A percentile compares a stretch with the other conserved stretches of the same genome.
These are phyloP conservation scores for Hydnum rufescens DNA, from an alignment of 768 basidiomycete species.

Conservation along the genomic window DNA sequence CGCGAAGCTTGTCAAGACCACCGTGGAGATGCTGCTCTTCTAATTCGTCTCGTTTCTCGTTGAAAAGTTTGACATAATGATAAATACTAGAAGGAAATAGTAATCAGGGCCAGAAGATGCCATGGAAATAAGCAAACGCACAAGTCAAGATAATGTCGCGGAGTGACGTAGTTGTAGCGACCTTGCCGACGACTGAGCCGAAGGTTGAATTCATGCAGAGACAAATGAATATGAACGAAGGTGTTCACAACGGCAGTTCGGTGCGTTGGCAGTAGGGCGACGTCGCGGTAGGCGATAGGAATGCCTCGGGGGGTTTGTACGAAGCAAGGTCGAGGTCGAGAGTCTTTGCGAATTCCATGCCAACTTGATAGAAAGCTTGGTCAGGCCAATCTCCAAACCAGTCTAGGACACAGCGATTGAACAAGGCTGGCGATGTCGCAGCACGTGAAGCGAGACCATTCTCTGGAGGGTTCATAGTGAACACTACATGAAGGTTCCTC, in stretches of 20 bases:
- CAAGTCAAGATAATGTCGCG: constrained; percentile 97
- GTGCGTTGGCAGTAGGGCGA: constrained; percentile 74
- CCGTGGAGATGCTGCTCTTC: constrained; percentile 98
- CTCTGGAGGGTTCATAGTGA: constrained; percentile 97
- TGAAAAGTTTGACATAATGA: constrained; percentile 87
- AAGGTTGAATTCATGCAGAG: constrained; percentile 74
- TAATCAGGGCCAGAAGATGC: constrained; percentile 6
- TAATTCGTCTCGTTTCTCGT: constrained; percentile 89
- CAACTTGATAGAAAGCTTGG: constrained; percentile 96
- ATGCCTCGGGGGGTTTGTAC: constrained; percentile 62
- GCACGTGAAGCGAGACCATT: constrained; percentile 90
- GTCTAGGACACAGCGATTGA: constrained; percentile 97
- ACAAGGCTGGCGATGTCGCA: constrained; percentile 91
- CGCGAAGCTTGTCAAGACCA: constrained; percentile 86
- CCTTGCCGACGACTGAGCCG: constrained; percentile 81
- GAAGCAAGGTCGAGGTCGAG: constrained; percentile 78
- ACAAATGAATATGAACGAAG: constrained; percentile 77
- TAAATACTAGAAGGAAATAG: constrained; percentile 58
- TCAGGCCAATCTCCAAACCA: constrained; percentile 99
- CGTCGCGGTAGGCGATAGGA: constrained; percentile 73
- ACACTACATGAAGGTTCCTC: constrained; percentile 93
- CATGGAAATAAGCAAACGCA: constrained; percentile 26
- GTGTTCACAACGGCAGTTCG: constrained; percentile 85
- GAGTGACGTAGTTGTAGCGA: constrained; percentile 92
- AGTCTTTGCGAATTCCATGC: constrained; percentile 85